Evolutionary conservation across 345 rosid genomes (phyloP).

Genomic region (Leavenworthia alabamica): DNA sequence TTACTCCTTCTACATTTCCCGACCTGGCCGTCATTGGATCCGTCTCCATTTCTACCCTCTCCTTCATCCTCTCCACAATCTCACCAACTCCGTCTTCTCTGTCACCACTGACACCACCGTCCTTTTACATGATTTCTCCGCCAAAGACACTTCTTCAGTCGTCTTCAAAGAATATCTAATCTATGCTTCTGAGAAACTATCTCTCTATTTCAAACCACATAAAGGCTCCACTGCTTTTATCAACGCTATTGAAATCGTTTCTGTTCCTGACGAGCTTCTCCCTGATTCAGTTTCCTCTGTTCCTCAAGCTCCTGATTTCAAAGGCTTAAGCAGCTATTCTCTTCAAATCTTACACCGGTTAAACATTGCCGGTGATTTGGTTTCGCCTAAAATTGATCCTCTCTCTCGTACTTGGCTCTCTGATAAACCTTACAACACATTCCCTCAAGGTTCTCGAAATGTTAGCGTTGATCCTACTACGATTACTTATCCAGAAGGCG

Average conservation of each 20-base stretch:
- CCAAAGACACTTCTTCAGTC: constrained; percentile 10
- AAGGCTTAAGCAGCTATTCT: constrained; percentile 43
- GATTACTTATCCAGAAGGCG: constrained; percentile 41
- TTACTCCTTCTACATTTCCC: constrained; percentile 43
- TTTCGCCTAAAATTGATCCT: constrained; percentile 50
- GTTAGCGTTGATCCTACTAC: constrained; percentile 29
- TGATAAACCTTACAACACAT: constrained; percentile 42
- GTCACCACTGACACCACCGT: constrained; percentile 52
- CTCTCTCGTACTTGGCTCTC: constrained; percentile 65
- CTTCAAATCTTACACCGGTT: constrained; percentile 53
- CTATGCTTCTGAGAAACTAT: constrained; percentile 37
- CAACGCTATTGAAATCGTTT: constrained; percentile 66
- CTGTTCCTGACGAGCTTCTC: constrained; percentile 52
- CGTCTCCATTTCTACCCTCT: constrained; percentile 76
- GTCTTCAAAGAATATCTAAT: constrained; percentile 70
- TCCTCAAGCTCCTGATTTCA: constrained; percentile 41
- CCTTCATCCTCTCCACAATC: constrained; percentile 46
- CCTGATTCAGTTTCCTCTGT: constrained; percentile 47
- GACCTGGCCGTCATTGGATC: constrained; percentile 66
- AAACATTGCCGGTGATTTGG: constrained; percentile 58
- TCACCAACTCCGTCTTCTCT: constrained; percentile 45
- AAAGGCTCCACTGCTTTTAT: constrained; percentile 52
- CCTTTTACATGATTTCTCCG: constrained; percentile 57
- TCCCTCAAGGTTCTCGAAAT: constrained; percentile 47
- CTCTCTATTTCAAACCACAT: constrained; percentile 50